Conservation (phyloP, 2,329 filamentous ascomycete species). For the Fusarium succisae region DNA sequence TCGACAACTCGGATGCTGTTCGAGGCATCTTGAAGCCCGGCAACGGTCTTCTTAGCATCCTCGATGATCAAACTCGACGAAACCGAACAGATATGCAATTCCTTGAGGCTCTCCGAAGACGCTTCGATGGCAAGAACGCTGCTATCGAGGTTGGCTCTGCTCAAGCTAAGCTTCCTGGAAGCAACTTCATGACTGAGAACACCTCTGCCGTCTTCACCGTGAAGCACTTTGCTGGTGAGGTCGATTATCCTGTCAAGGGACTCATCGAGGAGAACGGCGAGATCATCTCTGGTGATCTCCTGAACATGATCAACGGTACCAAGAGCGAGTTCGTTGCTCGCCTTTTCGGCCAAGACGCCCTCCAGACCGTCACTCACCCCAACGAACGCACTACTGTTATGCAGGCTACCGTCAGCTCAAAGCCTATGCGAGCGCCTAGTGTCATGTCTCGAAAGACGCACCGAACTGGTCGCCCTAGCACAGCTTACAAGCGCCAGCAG, state of each 20-base stretch:
- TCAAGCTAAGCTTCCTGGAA: conserved; percentile 81
- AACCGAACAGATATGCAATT: conserved; percentile 90
- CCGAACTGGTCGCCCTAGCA: conserved; percentile 46
- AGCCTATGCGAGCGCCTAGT: conserved; percentile 90
- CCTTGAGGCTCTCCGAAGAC: conserved; percentile 87
- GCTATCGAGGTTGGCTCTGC: conserved; percentile 83
- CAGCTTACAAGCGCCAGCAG: conserved; percentile 50
- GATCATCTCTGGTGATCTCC: conserved; percentile 92
- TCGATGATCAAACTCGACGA: conserved; percentile 94
- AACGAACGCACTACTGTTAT: conserved; percentile 90
- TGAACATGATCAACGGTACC: conserved; percentile 90
- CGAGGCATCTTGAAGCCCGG: conserved; percentile 90
- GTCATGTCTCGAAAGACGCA: conserved; percentile 84
- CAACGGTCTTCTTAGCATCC: conserved; percentile 90
- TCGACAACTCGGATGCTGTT: conserved; percentile 95
- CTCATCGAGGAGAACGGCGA: conserved; percentile 96
- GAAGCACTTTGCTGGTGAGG: conserved; percentile 94
- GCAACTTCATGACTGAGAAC: conserved; percentile 89
- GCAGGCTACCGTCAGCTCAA: conserved; percentile 95
- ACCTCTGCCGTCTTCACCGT: conserved; percentile 84
- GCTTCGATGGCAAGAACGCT: conserved; percentile 93
- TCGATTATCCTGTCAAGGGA: conserved; percentile 89
- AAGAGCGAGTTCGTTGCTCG: conserved; percentile 89
- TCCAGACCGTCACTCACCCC: conserved; percentile 93
- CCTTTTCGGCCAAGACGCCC: conserved; percentile 93